These are phyloP conservation scores for Tubosaeta sp. DNA, from an alignment of 768 basidiomycete genomes.

Conservation along the genomic window DNA sequence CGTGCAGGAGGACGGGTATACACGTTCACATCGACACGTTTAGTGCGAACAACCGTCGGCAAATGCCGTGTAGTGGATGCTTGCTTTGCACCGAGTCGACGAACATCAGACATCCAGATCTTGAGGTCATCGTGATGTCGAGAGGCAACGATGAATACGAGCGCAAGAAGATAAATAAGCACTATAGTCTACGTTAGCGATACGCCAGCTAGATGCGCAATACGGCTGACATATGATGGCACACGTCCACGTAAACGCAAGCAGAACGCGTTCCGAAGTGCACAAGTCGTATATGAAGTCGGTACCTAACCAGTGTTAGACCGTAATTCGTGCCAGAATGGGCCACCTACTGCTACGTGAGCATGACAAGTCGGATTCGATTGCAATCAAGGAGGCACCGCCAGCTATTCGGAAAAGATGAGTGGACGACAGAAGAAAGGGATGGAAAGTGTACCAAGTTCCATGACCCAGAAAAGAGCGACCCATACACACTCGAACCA, in stretches of 20 bases:
- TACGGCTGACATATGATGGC: slow-evolving; percentile 37
- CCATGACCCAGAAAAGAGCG: slow-evolving; percentile 50
- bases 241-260: slow-evolving; percentile 58
- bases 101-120: slow-evolving; percentile 51
- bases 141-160: slow-evolving; percentile 43
- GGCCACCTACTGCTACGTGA: slow-evolving; percentile 21
- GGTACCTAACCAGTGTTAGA: slow-evolving; percentile 5
- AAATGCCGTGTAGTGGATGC: slow-evolving; percentile 36
- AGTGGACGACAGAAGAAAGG: slow-evolving; percentile 3
- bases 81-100: slow-evolving; percentile 35
- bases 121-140: slow-evolving; percentile 40
- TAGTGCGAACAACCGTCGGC: slow-evolving; percentile 34
- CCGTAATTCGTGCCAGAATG: neutral
- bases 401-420: slow-evolving; percentile 38
- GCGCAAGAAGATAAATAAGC: slow-evolving; percentile 49
- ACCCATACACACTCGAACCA: slow-evolving; percentile 73
- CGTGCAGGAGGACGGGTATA: slow-evolving; percentile 43
- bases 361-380: slow-evolving; percentile 37
- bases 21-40: slow-evolving; percentile 33
- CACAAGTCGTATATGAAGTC: slow-evolving; percentile 29
- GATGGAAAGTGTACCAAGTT: slow-evolving; percentile 47
- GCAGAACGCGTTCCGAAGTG: slow-evolving; percentile 49
- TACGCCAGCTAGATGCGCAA: neutral
- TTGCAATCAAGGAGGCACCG: slow-evolving; percentile 45
- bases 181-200: slow-evolving; percentile 36